phyloP scores from a whole-genome alignment of 495 filamentous ascomycete genomes.

The Talaromyces thailandensis region DNA sequence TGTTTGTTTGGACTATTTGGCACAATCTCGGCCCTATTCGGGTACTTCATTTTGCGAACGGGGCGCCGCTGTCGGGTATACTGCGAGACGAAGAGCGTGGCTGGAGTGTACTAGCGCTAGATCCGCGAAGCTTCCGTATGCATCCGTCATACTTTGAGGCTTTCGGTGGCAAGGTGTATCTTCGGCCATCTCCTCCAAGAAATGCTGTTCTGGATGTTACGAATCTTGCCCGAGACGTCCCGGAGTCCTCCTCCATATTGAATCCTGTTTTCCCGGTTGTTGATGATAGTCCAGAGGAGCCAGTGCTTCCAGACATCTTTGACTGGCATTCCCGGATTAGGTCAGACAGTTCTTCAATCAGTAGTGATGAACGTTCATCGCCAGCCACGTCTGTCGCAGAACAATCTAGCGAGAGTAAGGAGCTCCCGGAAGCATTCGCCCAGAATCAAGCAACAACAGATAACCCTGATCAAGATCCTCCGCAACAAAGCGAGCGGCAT shows the following conservation, averaged over 20 bases:
- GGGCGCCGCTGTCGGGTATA: conserved; percentile 9
- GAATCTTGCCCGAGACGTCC: conserved; percentile 13
- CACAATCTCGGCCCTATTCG: conserved; percentile 20
- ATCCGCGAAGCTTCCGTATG: conserved; percentile 36
- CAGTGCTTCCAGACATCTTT: conserved; percentile 22
- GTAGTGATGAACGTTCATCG: not conserved
- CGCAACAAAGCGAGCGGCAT: not conserved
- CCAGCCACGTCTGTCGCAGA: not conserved
- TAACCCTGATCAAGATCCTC: not conserved
- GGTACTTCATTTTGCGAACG: conserved; percentile 20
- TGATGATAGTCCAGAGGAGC: conserved; percentile 13
- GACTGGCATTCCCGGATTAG: conserved; percentile 18
- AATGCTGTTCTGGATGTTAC: conserved; percentile 24
- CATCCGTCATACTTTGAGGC: conserved; percentile 25
- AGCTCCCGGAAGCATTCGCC: not conserved
- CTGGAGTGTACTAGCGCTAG: conserved; percentile 43
- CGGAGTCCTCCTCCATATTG: conserved; percentile 20
- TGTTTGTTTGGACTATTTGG: conserved; percentile 63
- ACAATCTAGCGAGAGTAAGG: not conserved
- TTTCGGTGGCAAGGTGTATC: conserved; percentile 32
- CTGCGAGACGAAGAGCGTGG: conserved; percentile 22
- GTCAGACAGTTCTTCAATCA: not conserved
- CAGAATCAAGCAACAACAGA: not conserved
- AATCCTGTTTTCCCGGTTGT: conserved; percentile 17
- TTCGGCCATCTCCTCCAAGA: conserved; percentile 9